Evolutionary conservation across 257 asterid genomes (phyloP).

Genomic region (Phtheirospermum japonicum): DNA sequence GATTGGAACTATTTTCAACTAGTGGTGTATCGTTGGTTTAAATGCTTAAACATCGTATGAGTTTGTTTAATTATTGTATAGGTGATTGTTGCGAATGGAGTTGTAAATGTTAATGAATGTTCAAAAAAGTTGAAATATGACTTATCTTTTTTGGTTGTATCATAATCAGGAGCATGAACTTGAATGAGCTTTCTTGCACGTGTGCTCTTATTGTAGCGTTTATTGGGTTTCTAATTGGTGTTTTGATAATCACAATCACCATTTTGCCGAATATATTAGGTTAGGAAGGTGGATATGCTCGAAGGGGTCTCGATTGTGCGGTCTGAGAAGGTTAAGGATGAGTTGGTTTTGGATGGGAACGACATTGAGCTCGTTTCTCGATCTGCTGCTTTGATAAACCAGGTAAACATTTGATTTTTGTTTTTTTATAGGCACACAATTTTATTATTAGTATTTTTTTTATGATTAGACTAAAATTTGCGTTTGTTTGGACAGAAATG

Average conservation of each 20-base stretch:
- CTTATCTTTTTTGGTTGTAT: too few species aligned
- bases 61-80: too few species aligned
- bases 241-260: too few species aligned
- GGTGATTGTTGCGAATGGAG: too few species aligned
- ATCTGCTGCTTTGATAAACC: constrained; percentile 54
- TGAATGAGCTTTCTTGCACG: background rate
- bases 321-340: constrained; percentile 63
- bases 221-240: background rate
- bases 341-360: constrained; percentile 46
- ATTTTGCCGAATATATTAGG: constrained; percentile 34
- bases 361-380: constrained; percentile 58
- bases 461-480: background rate
- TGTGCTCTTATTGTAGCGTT: background rate
- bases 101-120: background rate
- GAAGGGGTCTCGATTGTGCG: constrained; percentile 49
- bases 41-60: too few species aligned
- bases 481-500: constrained; percentile 57
- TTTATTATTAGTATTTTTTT: too few species aligned
- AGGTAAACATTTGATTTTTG: constrained; percentile 19
- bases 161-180: background rate
- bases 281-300: constrained; percentile 63
- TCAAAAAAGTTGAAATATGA: too few species aligned
- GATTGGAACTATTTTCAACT: too few species aligned
- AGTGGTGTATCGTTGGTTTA: too few species aligned
- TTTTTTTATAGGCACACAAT: too few species aligned